Evolutionary conservation across 2,329 filamentous ascomycete genomes (phyloP).

Genomic region (Allantophomopsis cytisporea): DNA sequence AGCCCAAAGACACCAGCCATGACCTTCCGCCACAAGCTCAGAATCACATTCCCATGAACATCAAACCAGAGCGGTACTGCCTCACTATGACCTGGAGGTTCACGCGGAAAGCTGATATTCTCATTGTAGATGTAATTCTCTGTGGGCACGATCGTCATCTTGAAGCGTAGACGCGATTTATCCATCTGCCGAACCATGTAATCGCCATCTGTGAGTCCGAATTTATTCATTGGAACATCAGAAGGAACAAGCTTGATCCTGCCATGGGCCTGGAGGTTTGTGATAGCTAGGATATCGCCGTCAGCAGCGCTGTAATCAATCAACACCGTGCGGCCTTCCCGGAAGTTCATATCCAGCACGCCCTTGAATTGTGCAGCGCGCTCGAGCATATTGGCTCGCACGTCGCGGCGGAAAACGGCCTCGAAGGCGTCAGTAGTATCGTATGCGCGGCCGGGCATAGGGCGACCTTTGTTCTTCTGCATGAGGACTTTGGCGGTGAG

Average conservation of each 20-base stretch:
- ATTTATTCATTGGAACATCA: constrained; percentile 47
- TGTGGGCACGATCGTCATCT: constrained; percentile 45
- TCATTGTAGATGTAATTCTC: constrained; percentile 41
- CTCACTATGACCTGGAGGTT: constrained; percentile 10
- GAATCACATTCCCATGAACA: constrained; percentile 46
- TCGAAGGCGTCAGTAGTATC: constrained; percentile 46
- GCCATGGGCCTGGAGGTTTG: constrained; percentile 48
- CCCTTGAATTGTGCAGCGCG: constrained; percentile 47
- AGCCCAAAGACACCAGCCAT: constrained; percentile 48
- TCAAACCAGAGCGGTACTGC: constrained; percentile 61
- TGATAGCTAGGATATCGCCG: constrained; percentile 51
- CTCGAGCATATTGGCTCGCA: constrained; percentile 37
- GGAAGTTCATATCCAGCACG: constrained; percentile 41
- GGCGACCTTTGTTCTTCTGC: constrained; percentile 43
- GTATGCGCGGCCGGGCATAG: constrained; percentile 44
- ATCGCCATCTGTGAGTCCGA: constrained; percentile 57
- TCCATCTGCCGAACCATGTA: constrained; percentile 60
- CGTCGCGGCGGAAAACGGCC: constrained; percentile 39
- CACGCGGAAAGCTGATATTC: constrained; percentile 23
- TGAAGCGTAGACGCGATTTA: constrained; percentile 51
- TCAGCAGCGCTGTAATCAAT: constrained; percentile 46
- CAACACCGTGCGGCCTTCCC: constrained; percentile 21
- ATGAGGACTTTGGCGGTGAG: constrained; percentile 26
- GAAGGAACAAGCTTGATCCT: constrained; percentile 37
- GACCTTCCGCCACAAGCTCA: constrained; percentile 49